Conservation (phyloP, 108 stramenopile genomes). For the Licmophora abbreviata region DNA sequence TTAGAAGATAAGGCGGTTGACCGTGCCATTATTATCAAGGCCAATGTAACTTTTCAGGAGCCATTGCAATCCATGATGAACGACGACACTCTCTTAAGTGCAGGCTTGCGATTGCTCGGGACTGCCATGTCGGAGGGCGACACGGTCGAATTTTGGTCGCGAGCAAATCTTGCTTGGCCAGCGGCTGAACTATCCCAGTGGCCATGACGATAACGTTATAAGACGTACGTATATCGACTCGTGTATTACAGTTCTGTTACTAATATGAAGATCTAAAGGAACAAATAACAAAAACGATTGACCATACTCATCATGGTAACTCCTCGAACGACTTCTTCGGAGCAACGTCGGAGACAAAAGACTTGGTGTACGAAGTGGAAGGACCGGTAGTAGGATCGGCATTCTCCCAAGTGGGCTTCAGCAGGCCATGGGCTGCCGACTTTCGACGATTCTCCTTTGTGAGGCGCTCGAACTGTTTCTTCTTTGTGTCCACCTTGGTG, state of each 20-base stretch:
- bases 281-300: too few species aligned
- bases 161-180: conserved; percentile 52
- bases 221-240: too few species aligned
- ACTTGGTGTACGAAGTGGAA: conserved; percentile 39
- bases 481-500: conserved; percentile 26
- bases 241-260: too few species aligned
- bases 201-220: conserved; percentile 43
- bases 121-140: conserved; percentile 31
- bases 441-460: conserved; percentile 23
- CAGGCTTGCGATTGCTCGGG: conserved; percentile 52
- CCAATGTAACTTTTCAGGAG: conserved; percentile 39
- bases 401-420: conserved; percentile 36
- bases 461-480: conserved; percentile 29
- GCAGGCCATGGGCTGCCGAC: conserved; percentile 13
- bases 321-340: conserved; percentile 39
- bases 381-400: conserved; percentile 13
- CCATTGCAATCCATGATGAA: conserved; percentile 43
- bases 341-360: conserved; percentile 54
- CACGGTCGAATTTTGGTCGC: conserved; percentile 52
- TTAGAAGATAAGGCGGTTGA: conserved; percentile 47
- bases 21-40: conserved; percentile 58
- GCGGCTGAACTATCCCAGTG: conserved; percentile 28
- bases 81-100: conserved; percentile 22
- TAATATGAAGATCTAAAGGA: too few species aligned
- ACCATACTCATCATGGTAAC: conserved; percentile 21